Conservation (phyloP, 2,329 filamentous ascomycete genomes). For the Xylariaceae sp. region DNA sequence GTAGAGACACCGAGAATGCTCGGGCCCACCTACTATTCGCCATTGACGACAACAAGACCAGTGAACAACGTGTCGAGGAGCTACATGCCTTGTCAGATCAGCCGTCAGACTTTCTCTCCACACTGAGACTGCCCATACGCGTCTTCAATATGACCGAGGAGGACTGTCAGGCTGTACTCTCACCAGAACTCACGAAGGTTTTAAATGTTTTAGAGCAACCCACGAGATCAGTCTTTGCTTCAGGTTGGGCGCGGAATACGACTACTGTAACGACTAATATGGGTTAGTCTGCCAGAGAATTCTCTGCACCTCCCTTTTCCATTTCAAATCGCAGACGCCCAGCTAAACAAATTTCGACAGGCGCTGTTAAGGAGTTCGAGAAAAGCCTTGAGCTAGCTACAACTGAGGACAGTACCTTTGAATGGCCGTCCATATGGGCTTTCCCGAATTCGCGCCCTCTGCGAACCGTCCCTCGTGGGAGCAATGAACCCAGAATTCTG, state of each 20-base stretch:
- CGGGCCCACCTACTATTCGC: constrained; percentile 57
- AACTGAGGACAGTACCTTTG: constrained; percentile 13
- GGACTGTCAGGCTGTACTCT: constrained; percentile 8
- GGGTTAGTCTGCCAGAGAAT: constrained; percentile 1
- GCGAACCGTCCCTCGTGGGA: constrained; percentile 25
- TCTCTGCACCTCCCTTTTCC: not conserved
- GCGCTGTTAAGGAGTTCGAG: constrained; percentile 64
- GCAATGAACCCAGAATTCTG: constrained; percentile 15
- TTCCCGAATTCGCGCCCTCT: constrained; percentile 30
- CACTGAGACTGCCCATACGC: constrained; percentile 52
- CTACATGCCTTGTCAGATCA: constrained; percentile 37
- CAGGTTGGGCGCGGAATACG: constrained; percentile 60
- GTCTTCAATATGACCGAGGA: constrained; percentile 47
- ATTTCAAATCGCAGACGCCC: too few relatives aligned
- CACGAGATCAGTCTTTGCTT: constrained; percentile 67
- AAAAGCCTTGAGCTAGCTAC: constrained; percentile 26
- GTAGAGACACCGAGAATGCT: constrained; percentile 55
- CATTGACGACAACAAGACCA: constrained; percentile 20
- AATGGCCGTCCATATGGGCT: constrained; percentile 33
- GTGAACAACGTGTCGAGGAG: constrained; percentile 23
- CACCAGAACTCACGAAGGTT: constrained; percentile 30
- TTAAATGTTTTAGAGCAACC: constrained; percentile 37
- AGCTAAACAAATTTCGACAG: too few relatives aligned
- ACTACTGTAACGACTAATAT: constrained; percentile 65
- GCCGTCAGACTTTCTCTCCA: constrained; percentile 29